These are phyloP conservation scores for Xerocomus spinulosus DNA, from an alignment of 768 basidiomycete species.

Conservation along the genomic window DNA sequence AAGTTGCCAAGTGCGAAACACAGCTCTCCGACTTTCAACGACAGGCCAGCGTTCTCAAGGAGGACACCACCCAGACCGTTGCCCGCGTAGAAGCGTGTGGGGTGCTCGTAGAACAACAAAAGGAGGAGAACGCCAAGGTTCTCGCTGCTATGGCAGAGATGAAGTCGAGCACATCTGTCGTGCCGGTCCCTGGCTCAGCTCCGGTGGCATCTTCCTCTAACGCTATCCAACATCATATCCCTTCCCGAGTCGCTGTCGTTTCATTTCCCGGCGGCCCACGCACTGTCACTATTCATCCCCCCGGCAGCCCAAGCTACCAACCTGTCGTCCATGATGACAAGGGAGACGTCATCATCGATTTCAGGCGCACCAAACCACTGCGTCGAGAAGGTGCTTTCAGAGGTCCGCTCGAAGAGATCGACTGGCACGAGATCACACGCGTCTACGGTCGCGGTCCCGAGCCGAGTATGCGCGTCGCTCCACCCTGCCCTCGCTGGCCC, in stretches of 20 bases:
- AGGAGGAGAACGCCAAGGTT: background rate
- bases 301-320: slow-evolving; percentile 8
- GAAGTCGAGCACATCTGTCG: background rate
- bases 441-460: slow-evolving; percentile 17
- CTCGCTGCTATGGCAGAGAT: background rate
- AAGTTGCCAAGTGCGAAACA: slow-evolving; percentile 6
- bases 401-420: slow-evolving; percentile 4
- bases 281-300: slow-evolving; percentile 22
- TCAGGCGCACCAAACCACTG: slow-evolving; percentile 10
- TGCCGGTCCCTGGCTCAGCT: background rate
- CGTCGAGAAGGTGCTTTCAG: slow-evolving; percentile 21
- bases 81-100: slow-evolving; percentile 5
- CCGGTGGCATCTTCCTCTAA: background rate
- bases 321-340: slow-evolving; percentile 15
- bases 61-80: slow-evolving; percentile 5
- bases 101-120: background rate
- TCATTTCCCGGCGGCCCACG: slow-evolving; percentile 21
- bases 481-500: slow-evolving; percentile 10
- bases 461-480: background rate
- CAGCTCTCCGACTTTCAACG: slow-evolving; percentile 4
- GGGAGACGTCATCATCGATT: slow-evolving; percentile 12
- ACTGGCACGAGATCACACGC: slow-evolving; percentile 2
- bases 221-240: background rate
- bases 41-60: background rate
- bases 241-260: slow-evolving; percentile 5